Percentiles rank a stretch among this genome's conserved stretches.
Conservation (phyloP, 2,329 filamentous ascomycete genomes). For the Lecanoromycetidae sp. region DNA sequence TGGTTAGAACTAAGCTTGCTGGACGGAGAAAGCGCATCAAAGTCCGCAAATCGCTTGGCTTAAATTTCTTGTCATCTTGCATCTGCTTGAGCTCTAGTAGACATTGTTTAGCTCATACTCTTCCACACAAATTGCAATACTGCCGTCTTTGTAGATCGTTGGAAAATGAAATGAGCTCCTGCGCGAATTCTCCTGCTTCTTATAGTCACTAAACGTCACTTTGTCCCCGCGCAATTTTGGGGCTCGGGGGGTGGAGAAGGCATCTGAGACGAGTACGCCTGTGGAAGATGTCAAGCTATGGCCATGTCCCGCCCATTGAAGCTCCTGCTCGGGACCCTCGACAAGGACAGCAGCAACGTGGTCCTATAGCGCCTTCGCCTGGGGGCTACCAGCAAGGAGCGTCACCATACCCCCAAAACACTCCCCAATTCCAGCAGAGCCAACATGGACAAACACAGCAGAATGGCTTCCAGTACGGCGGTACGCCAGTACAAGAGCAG, state of each 20-base stretch:
- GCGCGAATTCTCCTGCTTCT: too few species aligned
- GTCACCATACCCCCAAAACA: conserved; percentile 18
- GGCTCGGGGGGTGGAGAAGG: conserved; percentile 14
- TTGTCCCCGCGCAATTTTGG: background rate
- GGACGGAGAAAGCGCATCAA: background rate
- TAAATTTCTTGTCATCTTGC: conserved; percentile 1
- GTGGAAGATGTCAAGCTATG: conserved; percentile 31
- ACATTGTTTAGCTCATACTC: too few species aligned
- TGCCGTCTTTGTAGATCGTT: too few species aligned
- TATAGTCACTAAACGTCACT: background rate
- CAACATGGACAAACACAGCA: conserved; percentile 18
- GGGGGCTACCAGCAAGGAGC: conserved; percentile 27
- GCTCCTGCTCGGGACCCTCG: conserved; percentile 37
- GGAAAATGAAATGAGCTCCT: too few species aligned
- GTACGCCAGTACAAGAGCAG: conserved; percentile 11
- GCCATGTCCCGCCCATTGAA: conserved; percentile 27
- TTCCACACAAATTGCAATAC: too few species aligned
- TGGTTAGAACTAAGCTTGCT: background rate
- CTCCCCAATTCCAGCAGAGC: conserved; percentile 20
- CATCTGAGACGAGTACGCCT: too few species aligned
- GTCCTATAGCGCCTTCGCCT: conserved; percentile 29
- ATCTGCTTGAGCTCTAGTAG: too few species aligned
- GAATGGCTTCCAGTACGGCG: conserved; percentile 13
- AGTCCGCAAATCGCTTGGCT: conserved; percentile 4
- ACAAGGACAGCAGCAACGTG: conserved; percentile 45